Conservation (phyloP, 768 basidiomycete species). For the Termitomyces sp. region DNA sequence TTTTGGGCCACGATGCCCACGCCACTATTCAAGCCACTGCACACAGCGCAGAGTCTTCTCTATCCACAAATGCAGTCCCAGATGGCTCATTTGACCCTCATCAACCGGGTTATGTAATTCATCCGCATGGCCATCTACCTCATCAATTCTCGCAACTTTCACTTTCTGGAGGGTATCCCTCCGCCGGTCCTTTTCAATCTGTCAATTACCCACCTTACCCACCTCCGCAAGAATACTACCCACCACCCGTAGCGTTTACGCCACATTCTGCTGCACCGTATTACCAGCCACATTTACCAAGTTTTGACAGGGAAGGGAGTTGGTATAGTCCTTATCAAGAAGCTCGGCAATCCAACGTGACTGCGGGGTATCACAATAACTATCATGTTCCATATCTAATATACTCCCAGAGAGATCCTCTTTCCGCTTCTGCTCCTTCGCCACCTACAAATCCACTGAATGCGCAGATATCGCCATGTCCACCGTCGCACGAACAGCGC, state of each 20-base stretch:
- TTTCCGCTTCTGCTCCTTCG: constrained; percentile 12
- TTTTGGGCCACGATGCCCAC: constrained; percentile 33
- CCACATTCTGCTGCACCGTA: constrained; percentile 32
- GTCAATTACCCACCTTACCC: constrained; percentile 32
- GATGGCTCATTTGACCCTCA: constrained; percentile 24
- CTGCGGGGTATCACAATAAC: constrained; percentile 22
- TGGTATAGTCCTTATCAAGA: constrained; percentile 40
- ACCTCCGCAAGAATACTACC: constrained; percentile 26
- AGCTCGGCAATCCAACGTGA: constrained; percentile 20
- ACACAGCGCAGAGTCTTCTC: constrained; percentile 27
- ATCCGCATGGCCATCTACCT: constrained; percentile 21
- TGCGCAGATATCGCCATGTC: constrained; percentile 1
- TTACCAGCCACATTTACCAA: constrained; percentile 26
- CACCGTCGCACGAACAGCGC: constrained; percentile 3
- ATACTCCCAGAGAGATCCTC: constrained; percentile 18
- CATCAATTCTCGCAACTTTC: constrained; percentile 19
- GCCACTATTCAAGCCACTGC: constrained; percentile 21
- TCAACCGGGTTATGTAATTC: constrained; percentile 19
- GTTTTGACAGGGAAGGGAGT: constrained; percentile 39
- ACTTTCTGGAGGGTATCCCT: constrained; percentile 18
- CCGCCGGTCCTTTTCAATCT: constrained; percentile 24
- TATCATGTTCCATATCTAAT: constrained; percentile 25
- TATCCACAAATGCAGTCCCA: constrained; percentile 27
- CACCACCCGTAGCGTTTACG: constrained; percentile 27
- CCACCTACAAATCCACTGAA: constrained; percentile 14